These are phyloP conservation scores for Paracoccidioides brasiliensis DNA, from an alignment of 2,329 filamentous ascomycete genomes.

Conservation along the genomic window DNA sequence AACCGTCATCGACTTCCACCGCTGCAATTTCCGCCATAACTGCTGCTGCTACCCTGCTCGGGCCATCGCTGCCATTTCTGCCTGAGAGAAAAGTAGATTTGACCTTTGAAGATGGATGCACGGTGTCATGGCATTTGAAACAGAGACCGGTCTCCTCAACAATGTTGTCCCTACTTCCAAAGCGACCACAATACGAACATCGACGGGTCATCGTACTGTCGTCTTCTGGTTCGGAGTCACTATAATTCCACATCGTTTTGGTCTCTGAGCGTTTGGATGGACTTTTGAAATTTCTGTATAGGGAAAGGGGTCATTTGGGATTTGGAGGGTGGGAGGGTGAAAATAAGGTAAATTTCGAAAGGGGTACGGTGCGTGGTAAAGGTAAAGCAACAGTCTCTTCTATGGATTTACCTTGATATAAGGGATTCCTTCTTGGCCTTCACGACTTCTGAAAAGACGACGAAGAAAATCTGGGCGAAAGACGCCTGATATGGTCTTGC, in stretches of 20 bases:
- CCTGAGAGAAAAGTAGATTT: neutral
- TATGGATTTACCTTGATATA: neutral
- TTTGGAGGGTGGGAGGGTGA: neutral
- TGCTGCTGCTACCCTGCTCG: neutral
- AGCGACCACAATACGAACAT: constrained; percentile 13
- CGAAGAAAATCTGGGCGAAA: neutral
- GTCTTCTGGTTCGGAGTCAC: constrained; percentile 8
- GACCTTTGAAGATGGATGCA: neutral
- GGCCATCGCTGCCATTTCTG: neutral
- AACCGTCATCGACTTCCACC: constrained; percentile 15
- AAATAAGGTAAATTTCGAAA: neutral
- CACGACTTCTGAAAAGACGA: neutral
- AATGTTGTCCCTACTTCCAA: constrained; percentile 6
- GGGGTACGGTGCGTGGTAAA: neutral
- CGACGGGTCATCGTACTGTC: constrained; percentile 8
- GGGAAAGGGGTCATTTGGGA: too few relatives aligned
- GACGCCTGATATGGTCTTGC: neutral
- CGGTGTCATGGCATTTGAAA: constrained; percentile 6
- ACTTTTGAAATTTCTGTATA: neutral
- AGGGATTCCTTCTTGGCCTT: neutral
- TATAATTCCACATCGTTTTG: constrained; percentile 10
- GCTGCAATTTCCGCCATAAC: neutral
- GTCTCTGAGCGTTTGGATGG: neutral
- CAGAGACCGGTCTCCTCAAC: constrained; percentile 8
- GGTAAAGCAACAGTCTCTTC: neutral